Evolutionary conservation across 805 yeast genomes (phyloP), one percentile per base, ranked within the genome.

Genomic region (Lachancea cidri): DNA sequence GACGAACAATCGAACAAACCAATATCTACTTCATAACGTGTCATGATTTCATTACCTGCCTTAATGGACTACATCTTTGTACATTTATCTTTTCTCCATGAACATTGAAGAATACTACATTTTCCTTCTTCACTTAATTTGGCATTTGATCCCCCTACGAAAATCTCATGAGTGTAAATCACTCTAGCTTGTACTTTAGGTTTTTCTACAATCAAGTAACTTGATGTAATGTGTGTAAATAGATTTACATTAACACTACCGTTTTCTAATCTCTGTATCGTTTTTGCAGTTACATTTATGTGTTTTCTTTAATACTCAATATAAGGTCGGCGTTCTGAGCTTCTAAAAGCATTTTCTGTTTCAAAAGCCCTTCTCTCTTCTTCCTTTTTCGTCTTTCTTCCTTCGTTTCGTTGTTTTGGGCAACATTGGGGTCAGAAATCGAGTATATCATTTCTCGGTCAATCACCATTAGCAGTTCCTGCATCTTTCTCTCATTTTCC

Each of bases 401-500:
- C 46, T 77, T 77, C 0, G 81, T 69, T 48, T 79, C 85, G 11
- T 41, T 39, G 8, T 9, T 27, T 20, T 29, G 34, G 0, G 11
- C 36, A 18, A 35, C 36, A 4, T 36, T 33, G 3, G 46, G 40
- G 14, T 44, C 37, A 13, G 16, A 9, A 11, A 5, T 17, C 11
- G 32, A 8, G 7, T 35, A 39, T 49, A 76, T 57, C 3, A 58
- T 39, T 29, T 53, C 53, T 2, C 42, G 36, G 7, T 65, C 66
- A 17, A 81, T 68, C 4, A 72, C 69, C 1, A 57, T 41, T 36
- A 68, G 65, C 16, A 85, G 55, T 38, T 67, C 72, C 4, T 70
- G 64, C 53, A 83, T 67, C 45, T 83, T 81, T 41, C 64, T 66
- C 36, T 64, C 66, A 60, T 86, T 86, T 54, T 86, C 93, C 6